phyloP scores from a whole-genome alignment of 305 asterid genomes.

The Andrographis paniculata region DNA sequence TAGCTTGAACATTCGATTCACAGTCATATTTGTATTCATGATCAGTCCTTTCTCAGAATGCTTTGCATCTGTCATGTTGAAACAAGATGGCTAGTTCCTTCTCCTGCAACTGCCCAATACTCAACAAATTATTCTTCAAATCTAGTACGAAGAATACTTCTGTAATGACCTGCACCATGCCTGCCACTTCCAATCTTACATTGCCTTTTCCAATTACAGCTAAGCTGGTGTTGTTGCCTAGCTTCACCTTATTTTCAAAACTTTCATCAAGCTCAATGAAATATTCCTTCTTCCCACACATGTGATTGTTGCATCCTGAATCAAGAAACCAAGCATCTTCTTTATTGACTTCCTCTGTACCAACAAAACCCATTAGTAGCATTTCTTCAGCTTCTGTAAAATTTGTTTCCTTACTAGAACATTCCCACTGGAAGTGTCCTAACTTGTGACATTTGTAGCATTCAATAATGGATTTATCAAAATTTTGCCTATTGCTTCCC shows the following conservation, averaged over 20 bases:
- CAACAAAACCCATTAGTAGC: too few relatives aligned
- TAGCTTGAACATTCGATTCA: slow-evolving; percentile 8
- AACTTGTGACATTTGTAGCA: slow-evolving; percentile 17
- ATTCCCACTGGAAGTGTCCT: slow-evolving; percentile 18
- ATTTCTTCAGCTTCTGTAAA: neutral
- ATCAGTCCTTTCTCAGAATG: slow-evolving; percentile 3
- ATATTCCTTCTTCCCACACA: slow-evolving; percentile 1
- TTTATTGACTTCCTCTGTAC: too few relatives aligned
- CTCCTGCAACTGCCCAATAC: slow-evolving; percentile 16
- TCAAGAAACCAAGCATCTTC: slow-evolving; percentile 14
- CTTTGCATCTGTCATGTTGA: neutral
- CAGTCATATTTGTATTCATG: neutral
- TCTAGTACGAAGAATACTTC: neutral
- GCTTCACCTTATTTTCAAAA: neutral
- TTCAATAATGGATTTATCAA: slow-evolving; percentile 6
- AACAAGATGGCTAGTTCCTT: neutral
- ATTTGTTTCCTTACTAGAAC: neutral
- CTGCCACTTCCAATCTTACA: neutral
- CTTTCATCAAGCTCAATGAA: neutral
- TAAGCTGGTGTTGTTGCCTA: slow-evolving; percentile 6
- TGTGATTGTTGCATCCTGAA: slow-evolving; percentile 18
- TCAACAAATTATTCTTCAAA: slow-evolving; percentile 2
- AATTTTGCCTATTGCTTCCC: slow-evolving; percentile 1
- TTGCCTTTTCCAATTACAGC: slow-evolving; percentile 10
- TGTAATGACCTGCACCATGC: neutral